Conservation (phyloP, 352 stramenopile species). For the Globisporangium paddicum region DNA sequence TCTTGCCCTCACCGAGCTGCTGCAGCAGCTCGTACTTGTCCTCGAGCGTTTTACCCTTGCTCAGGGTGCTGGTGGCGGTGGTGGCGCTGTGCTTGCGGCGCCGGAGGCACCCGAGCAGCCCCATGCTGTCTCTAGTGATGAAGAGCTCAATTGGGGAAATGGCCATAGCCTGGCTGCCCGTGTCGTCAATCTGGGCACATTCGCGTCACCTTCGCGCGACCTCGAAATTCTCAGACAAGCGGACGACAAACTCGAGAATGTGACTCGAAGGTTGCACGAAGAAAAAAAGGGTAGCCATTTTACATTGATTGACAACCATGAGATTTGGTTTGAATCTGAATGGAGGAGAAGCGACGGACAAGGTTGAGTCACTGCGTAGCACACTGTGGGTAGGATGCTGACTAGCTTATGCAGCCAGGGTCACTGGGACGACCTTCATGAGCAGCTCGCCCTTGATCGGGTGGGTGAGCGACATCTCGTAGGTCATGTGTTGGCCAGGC, state of each 20-base stretch:
- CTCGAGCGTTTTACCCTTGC: slow-evolving; percentile 32
- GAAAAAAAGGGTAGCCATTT: neutral
- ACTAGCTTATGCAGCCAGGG: neutral
- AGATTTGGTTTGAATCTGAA: neutral
- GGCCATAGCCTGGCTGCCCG: neutral
- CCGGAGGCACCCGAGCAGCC: slow-evolving; percentile 30
- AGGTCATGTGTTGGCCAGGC: slow-evolving; percentile 23
- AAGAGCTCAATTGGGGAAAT: neutral
- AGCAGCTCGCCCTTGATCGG: slow-evolving; percentile 21
- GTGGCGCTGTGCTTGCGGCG: slow-evolving; percentile 11
- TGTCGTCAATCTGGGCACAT: neutral
- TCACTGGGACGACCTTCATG: neutral
- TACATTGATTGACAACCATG: neutral
- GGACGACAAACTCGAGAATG: neutral
- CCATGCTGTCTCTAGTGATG: neutral
- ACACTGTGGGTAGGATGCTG: no score
- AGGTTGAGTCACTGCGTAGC: neutral
- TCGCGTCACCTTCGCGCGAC: neutral
- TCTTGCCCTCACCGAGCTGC: slow-evolving; percentile 77
- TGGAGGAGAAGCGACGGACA: neutral
- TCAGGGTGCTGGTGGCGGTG: slow-evolving; percentile 10
- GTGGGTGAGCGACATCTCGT: slow-evolving; percentile 28
- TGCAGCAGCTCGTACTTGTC: slow-evolving; percentile 65
- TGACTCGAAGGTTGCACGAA: neutral
- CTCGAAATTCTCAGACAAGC: neutral